Evolutionary conservation across 139 green algal species (phyloP), one percentile per base, ranked within the genome.

Genomic region (Chlorella vulgaris): DNA sequence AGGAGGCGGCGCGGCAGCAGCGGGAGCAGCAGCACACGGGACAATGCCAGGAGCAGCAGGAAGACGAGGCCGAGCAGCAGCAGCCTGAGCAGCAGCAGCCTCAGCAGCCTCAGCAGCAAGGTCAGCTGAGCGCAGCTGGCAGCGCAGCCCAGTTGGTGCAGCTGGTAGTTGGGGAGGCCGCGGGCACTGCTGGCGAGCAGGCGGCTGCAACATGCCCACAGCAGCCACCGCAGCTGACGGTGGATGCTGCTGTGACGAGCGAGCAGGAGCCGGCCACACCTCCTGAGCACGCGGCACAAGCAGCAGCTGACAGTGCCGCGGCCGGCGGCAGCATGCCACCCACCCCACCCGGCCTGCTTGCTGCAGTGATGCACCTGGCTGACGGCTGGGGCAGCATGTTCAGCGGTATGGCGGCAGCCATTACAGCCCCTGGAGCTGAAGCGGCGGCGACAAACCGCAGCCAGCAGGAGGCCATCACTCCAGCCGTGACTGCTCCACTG

Each of bases 311-410:
- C 55, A 40, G 33, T 19, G 22, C 68, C 4, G 39, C 68, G 10
- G 40, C 65, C 1, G 33, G 19, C 13, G 24, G 31, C 71, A 31
- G 6, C 21, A 50, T 40, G 6, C 75, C 76, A 7, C 43, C 42
- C 76, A 83, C 77, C 4, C 77, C 77, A 1, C 65, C 77, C 2
- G 35, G 77, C 50, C 50, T 83, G 63, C 66, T 83, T 31, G 77
- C 77, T 3, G 77, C 77, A 31, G 77, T 83, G 24, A 76, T 83
- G 50, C 42, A 35, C 22, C 26, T 83, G 47, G 77, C 77, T 26
- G 74, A 80, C 58, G 61, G 22, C 7, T 79, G 73, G 73, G 58
- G 53, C 35, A 75, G 73, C 73, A 29, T 79, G 51, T 68, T 71
- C 65, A 35, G 31, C 53, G 18, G 33, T 24, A 35, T 36, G 26